phyloP scores from a whole-genome alignment of 2,329 filamentous ascomycete genomes.

The Dothideomycetidae sp. region DNA sequence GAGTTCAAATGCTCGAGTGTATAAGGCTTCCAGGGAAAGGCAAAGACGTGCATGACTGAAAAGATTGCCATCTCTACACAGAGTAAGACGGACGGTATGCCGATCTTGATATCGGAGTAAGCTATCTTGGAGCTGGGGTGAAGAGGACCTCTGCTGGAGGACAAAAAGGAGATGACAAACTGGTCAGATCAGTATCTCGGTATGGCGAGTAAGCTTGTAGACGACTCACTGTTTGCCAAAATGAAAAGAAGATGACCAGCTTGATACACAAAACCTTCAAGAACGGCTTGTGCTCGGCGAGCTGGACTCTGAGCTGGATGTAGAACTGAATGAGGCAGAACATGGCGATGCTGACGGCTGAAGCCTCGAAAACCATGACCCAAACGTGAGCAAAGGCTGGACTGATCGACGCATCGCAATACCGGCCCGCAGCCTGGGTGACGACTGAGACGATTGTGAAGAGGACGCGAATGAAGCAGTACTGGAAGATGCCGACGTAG shows the following conservation, averaged over 20 bases:
- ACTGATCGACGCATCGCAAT: conserved; percentile 65
- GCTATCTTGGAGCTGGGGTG: conserved; percentile 48
- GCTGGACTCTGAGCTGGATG: conserved; percentile 53
- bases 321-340: conserved; percentile 84
- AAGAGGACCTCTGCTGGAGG: conserved; percentile 47
- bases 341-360: conserved; percentile 71
- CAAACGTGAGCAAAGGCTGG: conserved; percentile 75
- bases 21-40: conserved; percentile 67
- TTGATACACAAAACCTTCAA: conserved; percentile 79
- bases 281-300: conserved; percentile 57
- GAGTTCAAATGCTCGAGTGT: conserved; percentile 18
- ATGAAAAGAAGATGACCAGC: conserved; percentile 78
- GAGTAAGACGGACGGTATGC: conserved; percentile 62
- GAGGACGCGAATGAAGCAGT: conserved; percentile 65
- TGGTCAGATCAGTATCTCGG: conserved; percentile 15
- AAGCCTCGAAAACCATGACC: conserved; percentile 57
- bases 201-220: not conserved
- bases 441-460: conserved; percentile 68
- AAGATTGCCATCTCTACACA: conserved; percentile 80
- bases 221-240: conserved; percentile 55
- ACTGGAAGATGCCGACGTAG: conserved; percentile 73
- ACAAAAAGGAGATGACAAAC: conserved; percentile 47
- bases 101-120: conserved; percentile 65
- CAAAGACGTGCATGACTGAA: conserved; percentile 62
- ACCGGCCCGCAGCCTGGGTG: conserved; percentile 52